Evolutionary conservation across 2,329 filamentous ascomycete species (phyloP), one percentile per base, ranked within the genome.

Genomic region (Ascochyta fabae): DNA sequence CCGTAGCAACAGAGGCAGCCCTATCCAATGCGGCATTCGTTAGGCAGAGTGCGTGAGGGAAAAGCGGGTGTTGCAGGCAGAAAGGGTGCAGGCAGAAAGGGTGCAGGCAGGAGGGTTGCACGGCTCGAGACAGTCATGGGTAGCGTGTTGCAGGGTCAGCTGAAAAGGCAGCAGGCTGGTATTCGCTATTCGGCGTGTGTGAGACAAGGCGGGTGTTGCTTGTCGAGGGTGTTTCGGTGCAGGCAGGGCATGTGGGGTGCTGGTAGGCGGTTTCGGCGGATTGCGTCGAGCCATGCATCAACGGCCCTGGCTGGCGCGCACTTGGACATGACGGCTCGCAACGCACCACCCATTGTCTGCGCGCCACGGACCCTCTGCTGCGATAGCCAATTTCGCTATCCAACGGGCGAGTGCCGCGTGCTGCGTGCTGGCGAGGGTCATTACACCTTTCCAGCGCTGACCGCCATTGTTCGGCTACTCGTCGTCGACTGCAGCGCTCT

Each of bases 351-450:
- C 38, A 58, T 55, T 56, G 41, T 46, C 53, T 43, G 44, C 61
- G 59, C 68, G 42, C 66, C 66, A 70, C 71, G 69, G 61, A 33
- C 58, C 53, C 48, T 50, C 61, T 66, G 57, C 59, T 53, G 56
- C 58, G 53, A 56, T 61, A 64, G 60, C 67, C 56, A 62, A 59
- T 40, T 51, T 54, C 55, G 60, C 60, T 51, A 65, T 64, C 71
- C 71, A 72, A 69, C 70, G 60, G 64, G 61, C 55, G 65, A 60
- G 46, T 59, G 71, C 69, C 70, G 69, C 66, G 70, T 70, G 53
- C 55, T 53, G 69, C 66, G 70, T 70, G 53, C 55, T 53, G 57
- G 52, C 58, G 49, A 48, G 46, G 48, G 51, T 53, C 45, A 53
- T 59, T 19, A 19, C 19, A 19, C 19, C 19, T 19, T 59, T 59